phyloP scores from a whole-genome alignment of 495 filamentous ascomycete genomes.

The Tuber umbilicatum region DNA sequence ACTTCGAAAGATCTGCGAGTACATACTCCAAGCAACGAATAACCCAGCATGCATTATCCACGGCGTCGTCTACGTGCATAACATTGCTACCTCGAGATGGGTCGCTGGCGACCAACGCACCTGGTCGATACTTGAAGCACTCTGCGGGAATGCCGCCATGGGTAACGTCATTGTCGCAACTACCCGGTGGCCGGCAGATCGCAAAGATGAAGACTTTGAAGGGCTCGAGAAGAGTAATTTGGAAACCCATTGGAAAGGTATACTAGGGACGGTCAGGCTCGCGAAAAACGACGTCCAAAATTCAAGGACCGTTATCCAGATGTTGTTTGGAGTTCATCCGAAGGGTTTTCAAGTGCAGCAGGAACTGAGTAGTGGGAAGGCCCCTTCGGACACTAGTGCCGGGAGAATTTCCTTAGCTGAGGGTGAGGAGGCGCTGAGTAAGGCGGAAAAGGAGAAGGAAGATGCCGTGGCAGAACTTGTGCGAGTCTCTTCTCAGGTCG shows the following conservation, averaged over 20 bases:
- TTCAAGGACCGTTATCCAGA: background rate
- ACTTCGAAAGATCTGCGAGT: background rate
- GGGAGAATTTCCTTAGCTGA: background rate
- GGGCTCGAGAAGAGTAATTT: background rate
- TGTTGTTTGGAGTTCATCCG: background rate
- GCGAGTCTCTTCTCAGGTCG: background rate
- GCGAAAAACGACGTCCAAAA: background rate
- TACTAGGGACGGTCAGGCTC: background rate
- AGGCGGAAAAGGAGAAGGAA: background rate
- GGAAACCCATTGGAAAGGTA: background rate
- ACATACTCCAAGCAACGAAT: background rate
- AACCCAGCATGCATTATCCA: background rate
- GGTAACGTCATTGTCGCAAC: slow-evolving; percentile 16
- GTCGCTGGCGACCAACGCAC: slow-evolving; percentile 1
- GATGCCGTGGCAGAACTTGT: background rate
- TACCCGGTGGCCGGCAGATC: slow-evolving; percentile 6
- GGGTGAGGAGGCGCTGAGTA: background rate
- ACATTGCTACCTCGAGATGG: slow-evolving; percentile 7
- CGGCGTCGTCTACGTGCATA: slow-evolving; percentile 7
- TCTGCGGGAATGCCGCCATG: slow-evolving; percentile 19
- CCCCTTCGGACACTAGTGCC: background rate
- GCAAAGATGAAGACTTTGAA: background rate
- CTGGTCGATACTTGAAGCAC: slow-evolving; percentile 10
- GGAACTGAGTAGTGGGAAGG: background rate
- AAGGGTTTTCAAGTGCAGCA: background rate